These are phyloP conservation scores for Fusarium odoratissimum DNA, from an alignment of 2,329 filamentous ascomycete genomes.

Conservation along the genomic window DNA sequence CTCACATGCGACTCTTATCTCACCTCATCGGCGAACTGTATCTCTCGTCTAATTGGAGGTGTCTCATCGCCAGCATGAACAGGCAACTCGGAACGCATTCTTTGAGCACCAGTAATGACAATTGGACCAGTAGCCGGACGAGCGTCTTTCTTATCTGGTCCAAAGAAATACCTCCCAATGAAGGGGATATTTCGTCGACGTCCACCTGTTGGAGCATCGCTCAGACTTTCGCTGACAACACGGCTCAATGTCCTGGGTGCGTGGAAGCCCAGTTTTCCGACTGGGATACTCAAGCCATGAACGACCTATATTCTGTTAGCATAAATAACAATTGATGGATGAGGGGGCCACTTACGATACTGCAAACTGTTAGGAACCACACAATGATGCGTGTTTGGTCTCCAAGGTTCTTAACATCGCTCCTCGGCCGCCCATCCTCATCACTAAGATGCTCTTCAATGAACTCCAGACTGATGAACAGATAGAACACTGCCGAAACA, in stretches of 20 bases:
- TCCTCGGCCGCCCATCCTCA: conserved; percentile 60
- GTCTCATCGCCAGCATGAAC: not conserved
- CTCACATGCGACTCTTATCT: not conserved
- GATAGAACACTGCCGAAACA: conserved; percentile 89
- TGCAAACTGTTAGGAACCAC: conserved; percentile 88
- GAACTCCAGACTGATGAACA: conserved; percentile 84
- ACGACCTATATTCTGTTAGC: conserved; percentile 60
- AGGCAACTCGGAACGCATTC: conserved; percentile 2
- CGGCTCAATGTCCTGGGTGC: conserved; percentile 70
- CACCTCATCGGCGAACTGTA: conserved; percentile 40
- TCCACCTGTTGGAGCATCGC: conserved; percentile 7
- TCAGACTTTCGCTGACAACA: conserved; percentile 44
- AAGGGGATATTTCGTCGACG: conserved; percentile 34
- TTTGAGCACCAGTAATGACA: conserved; percentile 20
- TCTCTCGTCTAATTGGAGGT: conserved; percentile 27
- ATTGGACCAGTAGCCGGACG: conserved; percentile 9
- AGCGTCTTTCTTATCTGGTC: not conserved
- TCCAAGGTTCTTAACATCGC: conserved; percentile 63
- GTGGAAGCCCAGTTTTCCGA: conserved; percentile 74
- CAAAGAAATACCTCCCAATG: conserved; percentile 28
- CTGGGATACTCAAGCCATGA: conserved; percentile 83
- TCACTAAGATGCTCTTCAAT: conserved; percentile 63
- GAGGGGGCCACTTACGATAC: conserved; percentile 70
- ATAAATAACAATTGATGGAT: accelerated
- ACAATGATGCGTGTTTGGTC: conserved; percentile 79